phyloP scores from a whole-genome alignment of 2,329 filamentous ascomycete species.

The Pestalotiopsis sp. region DNA sequence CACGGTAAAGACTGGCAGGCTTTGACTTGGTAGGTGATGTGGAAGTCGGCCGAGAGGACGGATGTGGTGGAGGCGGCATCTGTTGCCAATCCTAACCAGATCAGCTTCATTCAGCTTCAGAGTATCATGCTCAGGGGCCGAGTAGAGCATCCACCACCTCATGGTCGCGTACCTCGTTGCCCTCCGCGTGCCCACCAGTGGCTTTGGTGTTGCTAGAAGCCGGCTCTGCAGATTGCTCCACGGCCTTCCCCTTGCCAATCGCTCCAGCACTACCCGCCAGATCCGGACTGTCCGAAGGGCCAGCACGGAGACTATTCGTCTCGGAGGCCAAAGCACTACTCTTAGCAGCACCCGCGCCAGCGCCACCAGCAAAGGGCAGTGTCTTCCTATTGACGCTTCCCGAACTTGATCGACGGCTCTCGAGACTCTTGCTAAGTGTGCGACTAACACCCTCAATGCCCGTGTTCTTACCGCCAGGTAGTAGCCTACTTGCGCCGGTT shows the following conservation, averaged over 20 bases:
- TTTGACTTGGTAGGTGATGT: constrained; percentile 1
- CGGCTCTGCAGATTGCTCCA: constrained; percentile 1
- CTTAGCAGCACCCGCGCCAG: constrained; percentile 39
- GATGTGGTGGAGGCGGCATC: constrained; percentile 3
- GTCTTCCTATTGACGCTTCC: constrained; percentile 72
- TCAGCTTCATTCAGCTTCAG: constrained; percentile 9
- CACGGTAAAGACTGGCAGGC: not conserved
- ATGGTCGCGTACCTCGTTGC: constrained; percentile 52
- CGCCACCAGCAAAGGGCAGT: constrained; percentile 51
- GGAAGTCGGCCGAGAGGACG: not conserved
- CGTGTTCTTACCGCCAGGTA: constrained; percentile 39
- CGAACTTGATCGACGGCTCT: constrained; percentile 87
- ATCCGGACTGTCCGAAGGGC: constrained; percentile 34
- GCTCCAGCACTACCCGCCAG: constrained; percentile 3
- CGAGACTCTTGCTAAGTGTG: constrained; percentile 82
- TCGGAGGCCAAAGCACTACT: constrained; percentile 58
- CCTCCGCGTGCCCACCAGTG: constrained; percentile 24
- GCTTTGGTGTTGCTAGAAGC: constrained; percentile 18
- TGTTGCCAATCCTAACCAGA: constrained; percentile 12
- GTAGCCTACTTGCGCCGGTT: constrained; percentile 40
- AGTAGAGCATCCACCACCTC: constrained; percentile 51
- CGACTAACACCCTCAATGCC: constrained; percentile 75
- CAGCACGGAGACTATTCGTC: constrained; percentile 59
- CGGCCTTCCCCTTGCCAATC: constrained; percentile 16
- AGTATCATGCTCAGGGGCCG: constrained; percentile 40